Evolutionary conservation across 805 yeast genomes (phyloP), one percentile per base, ranked within the genome.

Genomic region (Zygosaccharomyces kombuchaensis): DNA sequence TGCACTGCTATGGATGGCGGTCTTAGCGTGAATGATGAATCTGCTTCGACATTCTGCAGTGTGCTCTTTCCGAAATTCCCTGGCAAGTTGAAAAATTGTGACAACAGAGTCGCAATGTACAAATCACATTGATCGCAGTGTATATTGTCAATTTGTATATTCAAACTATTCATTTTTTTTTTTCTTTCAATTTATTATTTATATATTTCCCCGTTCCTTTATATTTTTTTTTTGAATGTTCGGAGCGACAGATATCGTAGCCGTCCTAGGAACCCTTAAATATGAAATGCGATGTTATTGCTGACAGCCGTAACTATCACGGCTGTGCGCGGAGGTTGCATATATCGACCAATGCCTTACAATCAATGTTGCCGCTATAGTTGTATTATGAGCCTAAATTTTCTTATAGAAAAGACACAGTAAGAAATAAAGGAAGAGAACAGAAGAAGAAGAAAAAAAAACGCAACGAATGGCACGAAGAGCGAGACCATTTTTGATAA

Each of bases 71-170:
- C n/a, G 4, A 16, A 6, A 37, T 37, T 16, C 14, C 12, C 14
- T n/a, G 41, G 40, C 13, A 45, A 21, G 3, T 27, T 31, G 34
- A 57, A 54, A 37, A 54, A 53, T 37, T 58, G 53, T 3, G 62
- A 38, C 10, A 77, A 46, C 1, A 62, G 48, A 6, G 52, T 44
- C 13, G 53, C 51, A 16, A 80, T 66, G 9, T 70, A 59, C 2
- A 51, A 51, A 48, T 72, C 75, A 55, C 86, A 81, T 31, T 74
- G 75, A 2, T 64, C 66, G 55, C 86, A 81, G 56, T 80, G 85
- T 31, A 80, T 68, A 50, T 81, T 80, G 13, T 48, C 40, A 17
- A 51, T 39, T 21, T 36, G 45, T 14, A 48, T 39, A 3, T 65
- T 67, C 31, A 79, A 17, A 6, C 39, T 30, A 34, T 25, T 25